Base-by-base conservation (phyloP, 768 basidiomycete genomes). In the Pleurotus eryngii region DNA sequence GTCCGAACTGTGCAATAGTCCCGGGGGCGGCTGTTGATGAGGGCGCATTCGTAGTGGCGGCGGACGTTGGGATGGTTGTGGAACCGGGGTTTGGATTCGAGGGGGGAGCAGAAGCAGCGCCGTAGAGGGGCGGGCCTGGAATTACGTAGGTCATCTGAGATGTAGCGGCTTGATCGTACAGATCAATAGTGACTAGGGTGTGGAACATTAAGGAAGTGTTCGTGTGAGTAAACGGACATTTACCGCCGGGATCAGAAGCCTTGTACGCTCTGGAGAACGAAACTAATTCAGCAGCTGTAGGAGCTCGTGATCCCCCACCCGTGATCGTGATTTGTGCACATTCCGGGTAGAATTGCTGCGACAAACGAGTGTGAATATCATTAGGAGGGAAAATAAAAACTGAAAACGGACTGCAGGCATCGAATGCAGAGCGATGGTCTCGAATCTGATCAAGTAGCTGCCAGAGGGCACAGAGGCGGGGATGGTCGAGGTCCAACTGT, bases 301-400 rank as follows among this genome's bases (percentile, higher is more conserved):
- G 78, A 2, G 71, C 71, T 5, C 70, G 61, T 47, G 61, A 70
- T 5, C 78, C 78, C 22, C 77, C 74, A 39, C 72, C 74, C 17
- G 72, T 74, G 57, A 80, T 77, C 24, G 62, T 57, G 27, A 78
- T 67, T 60, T 79, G 78, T 12, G 78, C 78, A 53, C 78, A 78
- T 64, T 86, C 83, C 1, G 87, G 85, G 64, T 90, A 90, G 68
- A 89, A 82, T 78, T 90, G 84, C 68, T 20, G 20, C 20, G 20
- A 20, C 20, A 20, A 20, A 20, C 20, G 20, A 1, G 20, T 2
- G 2, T 20, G 20, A 20, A 20, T 20, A 20, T 20, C 20, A 20
- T 20, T 20, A 20, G 20, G 20, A 20, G 20, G 20, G 20, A 20
- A 20, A 20, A 20, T 20, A 20, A 20, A 20, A 27, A 27, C 5